A percentile compares a stretch with the other conserved stretches of the same genome.
phyloP scores from a whole-genome alignment of 768 basidiomycete genomes.

The Macrocybe gigantea region DNA sequence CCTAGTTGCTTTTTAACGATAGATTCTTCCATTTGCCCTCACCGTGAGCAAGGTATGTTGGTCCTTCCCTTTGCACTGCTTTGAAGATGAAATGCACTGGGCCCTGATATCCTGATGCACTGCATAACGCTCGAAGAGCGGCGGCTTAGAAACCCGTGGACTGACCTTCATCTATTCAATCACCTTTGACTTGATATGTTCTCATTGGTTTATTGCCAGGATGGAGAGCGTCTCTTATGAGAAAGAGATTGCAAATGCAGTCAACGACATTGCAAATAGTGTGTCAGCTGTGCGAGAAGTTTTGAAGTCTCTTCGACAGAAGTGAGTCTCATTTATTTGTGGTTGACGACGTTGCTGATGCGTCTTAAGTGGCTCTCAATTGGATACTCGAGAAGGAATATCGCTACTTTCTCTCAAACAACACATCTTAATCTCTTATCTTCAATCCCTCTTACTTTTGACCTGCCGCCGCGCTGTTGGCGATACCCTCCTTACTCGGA shows the following conservation, averaged over 20 bases:
- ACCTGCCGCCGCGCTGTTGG: conserved; percentile 66
- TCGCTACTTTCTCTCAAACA: conserved; percentile 89
- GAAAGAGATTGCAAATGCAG: neutral
- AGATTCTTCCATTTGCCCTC: neutral
- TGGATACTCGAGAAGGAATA: conserved; percentile 71
- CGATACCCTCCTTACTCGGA: conserved; percentile 48
- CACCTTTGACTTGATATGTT: neutral
- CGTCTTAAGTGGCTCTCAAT: conserved; percentile 17
- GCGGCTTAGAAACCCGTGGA: conserved; percentile 30
- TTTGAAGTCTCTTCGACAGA: conserved; percentile 47
- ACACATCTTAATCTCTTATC: conserved; percentile 75
- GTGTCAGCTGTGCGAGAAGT: conserved; percentile 55
- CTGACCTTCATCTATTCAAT: conserved; percentile 5
- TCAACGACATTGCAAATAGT: conserved; percentile 58
- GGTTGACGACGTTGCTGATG: neutral
- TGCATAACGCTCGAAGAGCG: conserved; percentile 25
- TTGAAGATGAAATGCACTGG: conserved; percentile 55
- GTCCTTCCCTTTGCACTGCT: conserved; percentile 4
- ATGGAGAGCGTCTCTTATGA: neutral
- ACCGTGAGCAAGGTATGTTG: conserved; percentile 1
- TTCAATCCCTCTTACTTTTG: conserved; percentile 77
- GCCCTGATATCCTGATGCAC: conserved; percentile 39
- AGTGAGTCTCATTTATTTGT: conserved; percentile 31
- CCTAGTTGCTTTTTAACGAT: neutral
- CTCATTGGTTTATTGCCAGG: neutral